Evolutionary conservation across 768 basidiomycete genomes (phyloP).

Genomic region (Chalciporus chontae): DNA sequence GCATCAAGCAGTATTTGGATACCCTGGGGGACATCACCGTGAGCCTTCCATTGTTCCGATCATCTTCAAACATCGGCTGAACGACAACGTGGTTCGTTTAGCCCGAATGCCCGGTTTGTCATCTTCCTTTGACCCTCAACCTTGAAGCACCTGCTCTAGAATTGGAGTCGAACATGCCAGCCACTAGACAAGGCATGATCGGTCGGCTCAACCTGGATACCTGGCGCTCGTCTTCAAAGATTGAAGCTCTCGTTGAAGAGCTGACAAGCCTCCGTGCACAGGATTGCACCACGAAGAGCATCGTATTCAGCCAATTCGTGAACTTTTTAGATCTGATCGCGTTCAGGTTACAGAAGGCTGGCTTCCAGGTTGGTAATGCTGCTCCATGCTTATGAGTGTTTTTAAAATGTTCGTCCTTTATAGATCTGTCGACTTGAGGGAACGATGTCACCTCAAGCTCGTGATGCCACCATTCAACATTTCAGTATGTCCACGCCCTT

Average conservation of each 20-base stretch:
- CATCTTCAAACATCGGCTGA: background rate
- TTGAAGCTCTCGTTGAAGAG: conserved; percentile 95
- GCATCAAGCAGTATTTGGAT: conserved; percentile 90
- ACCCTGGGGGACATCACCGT: conserved; percentile 64
- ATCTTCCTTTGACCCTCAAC: conserved; percentile 89
- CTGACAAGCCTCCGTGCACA: conserved; percentile 76
- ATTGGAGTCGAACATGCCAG: conserved; percentile 52
- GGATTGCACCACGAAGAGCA: conserved; percentile 90
- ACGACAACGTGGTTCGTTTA: conserved; percentile 24
- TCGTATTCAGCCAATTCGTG: conserved; percentile 96
- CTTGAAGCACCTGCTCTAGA: conserved; percentile 93
- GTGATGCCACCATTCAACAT: conserved; percentile 91
- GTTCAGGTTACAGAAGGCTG: conserved; percentile 85
- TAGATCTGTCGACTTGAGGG: conserved; percentile 94
- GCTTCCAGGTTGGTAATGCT: conserved; percentile 66
- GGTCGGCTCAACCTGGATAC: conserved; percentile 83
- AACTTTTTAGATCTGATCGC: conserved; percentile 93
- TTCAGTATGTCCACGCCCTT: conserved; percentile 59
- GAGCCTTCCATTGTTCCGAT: conserved; percentile 20
- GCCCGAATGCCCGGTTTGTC: conserved; percentile 95
- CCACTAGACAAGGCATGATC: conserved; percentile 83
- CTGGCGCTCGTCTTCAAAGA: conserved; percentile 96
- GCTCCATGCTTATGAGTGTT: background rate
- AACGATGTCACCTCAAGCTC: conserved; percentile 93
- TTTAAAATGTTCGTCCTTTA: background rate